Conservation (phyloP, 2,329 filamentous ascomycete species). For the Bipolaris bicolor region DNA sequence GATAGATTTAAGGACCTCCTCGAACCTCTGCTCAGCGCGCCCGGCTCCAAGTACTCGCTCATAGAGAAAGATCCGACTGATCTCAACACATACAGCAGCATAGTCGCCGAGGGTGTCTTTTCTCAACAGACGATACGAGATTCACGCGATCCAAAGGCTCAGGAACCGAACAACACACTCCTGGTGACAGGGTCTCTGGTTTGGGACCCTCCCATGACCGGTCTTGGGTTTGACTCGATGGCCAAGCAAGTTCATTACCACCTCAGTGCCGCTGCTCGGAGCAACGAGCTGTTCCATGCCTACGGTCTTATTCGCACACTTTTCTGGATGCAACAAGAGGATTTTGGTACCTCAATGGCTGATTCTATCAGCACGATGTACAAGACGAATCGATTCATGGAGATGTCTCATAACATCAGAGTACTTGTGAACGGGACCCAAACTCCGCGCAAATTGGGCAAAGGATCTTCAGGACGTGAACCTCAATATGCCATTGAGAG, state of each 20-base stretch:
- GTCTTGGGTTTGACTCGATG: conserved; percentile 61
- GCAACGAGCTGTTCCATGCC: conserved; percentile 68
- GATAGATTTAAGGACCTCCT: conserved; percentile 67
- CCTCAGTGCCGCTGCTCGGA: conserved; percentile 65
- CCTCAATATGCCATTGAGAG: conserved; percentile 41
- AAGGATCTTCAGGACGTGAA: conserved; percentile 28
- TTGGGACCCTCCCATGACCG: conserved; percentile 53
- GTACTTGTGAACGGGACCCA: conserved; percentile 30
- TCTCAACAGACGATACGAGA: conserved; percentile 60
- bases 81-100: conserved; percentile 53
- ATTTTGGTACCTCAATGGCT: conserved; percentile 67
- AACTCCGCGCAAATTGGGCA: conserved; percentile 18
- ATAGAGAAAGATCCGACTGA: conserved; percentile 34
- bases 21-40: conserved; percentile 48
- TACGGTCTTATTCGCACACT: conserved; percentile 84
- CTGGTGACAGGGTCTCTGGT: conserved; percentile 58
- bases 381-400: conserved; percentile 64
- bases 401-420: conserved; percentile 65
- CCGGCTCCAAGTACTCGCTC: conserved; percentile 57
- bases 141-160: conserved; percentile 49
- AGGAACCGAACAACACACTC: conserved; percentile 71
- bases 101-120: conserved; percentile 60
- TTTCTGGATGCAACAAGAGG: conserved; percentile 69
- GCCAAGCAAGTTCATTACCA: conserved; percentile 66
- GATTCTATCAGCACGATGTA: conserved; percentile 60